Percentiles rank a stretch among this genome's conserved stretches.
phyloP scores from a whole-genome alignment of 306 rosid genomes.

The Gleditsia sinensis region DNA sequence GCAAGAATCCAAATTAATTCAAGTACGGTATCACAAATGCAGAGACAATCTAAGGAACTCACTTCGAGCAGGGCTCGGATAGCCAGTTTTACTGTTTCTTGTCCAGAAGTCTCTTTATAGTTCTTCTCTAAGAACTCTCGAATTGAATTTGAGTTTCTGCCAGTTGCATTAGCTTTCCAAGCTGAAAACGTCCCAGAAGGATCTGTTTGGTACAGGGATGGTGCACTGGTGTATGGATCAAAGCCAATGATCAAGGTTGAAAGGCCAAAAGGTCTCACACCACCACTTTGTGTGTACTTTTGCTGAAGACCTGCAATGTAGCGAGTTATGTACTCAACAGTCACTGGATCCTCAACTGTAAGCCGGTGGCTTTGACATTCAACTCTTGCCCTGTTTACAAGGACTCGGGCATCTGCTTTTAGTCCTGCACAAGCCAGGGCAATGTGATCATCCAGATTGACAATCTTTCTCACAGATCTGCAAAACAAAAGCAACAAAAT shows the following conservation, averaged over 20 bases:
- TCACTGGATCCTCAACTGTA: constrained; percentile 93
- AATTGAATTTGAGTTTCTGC: constrained; percentile 91
- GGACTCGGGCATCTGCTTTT: constrained; percentile 96
- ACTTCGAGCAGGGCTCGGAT: constrained; percentile 39
- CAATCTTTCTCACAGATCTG: constrained; percentile 37
- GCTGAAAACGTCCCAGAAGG: constrained; percentile 98
- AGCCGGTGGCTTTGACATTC: constrained; percentile 97
- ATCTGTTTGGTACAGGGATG: constrained; percentile 88
- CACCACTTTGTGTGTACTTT: constrained; percentile 98
- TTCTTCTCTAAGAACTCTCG: constrained; percentile 95
- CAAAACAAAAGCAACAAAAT: constrained; percentile 7
- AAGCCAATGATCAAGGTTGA: constrained; percentile 93
- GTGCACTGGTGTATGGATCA: constrained; percentile 76
- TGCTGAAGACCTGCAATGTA: constrained; percentile 98
- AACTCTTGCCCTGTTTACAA: constrained; percentile 84
- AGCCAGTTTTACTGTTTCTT: constrained; percentile 34
- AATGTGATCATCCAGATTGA: constrained; percentile 31
- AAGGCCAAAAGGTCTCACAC: constrained; percentile 96
- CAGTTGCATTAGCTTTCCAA: constrained; percentile 97
- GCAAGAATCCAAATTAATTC: background rate
- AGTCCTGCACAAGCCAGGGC: constrained; percentile 98
- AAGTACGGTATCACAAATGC: background rate
- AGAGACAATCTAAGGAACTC: background rate
- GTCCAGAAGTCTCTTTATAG: constrained; percentile 77
- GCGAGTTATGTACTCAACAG: constrained; percentile 92